Conservation (phyloP, 1,284 basidiomycete species). For the Rhodotorula mucilaginosa region DNA sequence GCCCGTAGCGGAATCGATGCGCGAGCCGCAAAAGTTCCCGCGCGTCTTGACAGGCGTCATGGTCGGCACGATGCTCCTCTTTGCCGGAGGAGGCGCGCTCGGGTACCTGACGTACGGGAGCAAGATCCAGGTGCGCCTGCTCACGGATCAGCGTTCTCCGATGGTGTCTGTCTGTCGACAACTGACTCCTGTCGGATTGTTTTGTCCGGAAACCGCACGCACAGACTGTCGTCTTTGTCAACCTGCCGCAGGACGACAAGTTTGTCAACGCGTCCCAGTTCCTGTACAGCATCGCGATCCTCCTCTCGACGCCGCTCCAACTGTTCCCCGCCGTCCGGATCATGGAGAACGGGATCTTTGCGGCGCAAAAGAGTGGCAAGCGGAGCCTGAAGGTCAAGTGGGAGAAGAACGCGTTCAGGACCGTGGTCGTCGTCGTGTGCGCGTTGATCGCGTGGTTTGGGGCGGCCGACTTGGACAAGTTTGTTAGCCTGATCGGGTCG, state of each 20-base stretch:
- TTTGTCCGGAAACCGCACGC: too few relatives aligned
- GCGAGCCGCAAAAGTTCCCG: slow-evolving; percentile 86
- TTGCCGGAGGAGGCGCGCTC: slow-evolving; percentile 84
- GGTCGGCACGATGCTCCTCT: slow-evolving; percentile 76
- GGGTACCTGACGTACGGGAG: slow-evolving; percentile 87
- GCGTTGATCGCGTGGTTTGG: slow-evolving; percentile 77
- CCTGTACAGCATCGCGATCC: slow-evolving; percentile 74
- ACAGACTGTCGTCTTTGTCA: slow-evolving; percentile 92
- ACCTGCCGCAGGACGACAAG: slow-evolving; percentile 78
- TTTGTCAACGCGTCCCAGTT: slow-evolving; percentile 80
- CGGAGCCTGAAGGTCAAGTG: slow-evolving; percentile 61
- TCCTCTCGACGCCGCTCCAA: slow-evolving; percentile 89
- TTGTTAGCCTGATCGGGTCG: slow-evolving; percentile 83
- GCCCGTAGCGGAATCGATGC: slow-evolving; percentile 95
- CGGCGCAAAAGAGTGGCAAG: slow-evolving; percentile 65
- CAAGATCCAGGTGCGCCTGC: slow-evolving; percentile 51
- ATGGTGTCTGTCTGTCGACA: neutral
- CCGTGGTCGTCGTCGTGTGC: slow-evolving; percentile 70
- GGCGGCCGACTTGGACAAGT: slow-evolving; percentile 91
- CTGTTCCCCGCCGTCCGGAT: slow-evolving; percentile 97
- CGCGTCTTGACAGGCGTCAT: slow-evolving; percentile 84
- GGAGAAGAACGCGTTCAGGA: slow-evolving; percentile 90
- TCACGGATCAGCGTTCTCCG: too few relatives aligned
- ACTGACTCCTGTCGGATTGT: too few relatives aligned
- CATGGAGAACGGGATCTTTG: slow-evolving; percentile 94